phyloP scores from a whole-genome alignment of 805 yeast genomes.

The Kodamaea leandrae region DNA sequence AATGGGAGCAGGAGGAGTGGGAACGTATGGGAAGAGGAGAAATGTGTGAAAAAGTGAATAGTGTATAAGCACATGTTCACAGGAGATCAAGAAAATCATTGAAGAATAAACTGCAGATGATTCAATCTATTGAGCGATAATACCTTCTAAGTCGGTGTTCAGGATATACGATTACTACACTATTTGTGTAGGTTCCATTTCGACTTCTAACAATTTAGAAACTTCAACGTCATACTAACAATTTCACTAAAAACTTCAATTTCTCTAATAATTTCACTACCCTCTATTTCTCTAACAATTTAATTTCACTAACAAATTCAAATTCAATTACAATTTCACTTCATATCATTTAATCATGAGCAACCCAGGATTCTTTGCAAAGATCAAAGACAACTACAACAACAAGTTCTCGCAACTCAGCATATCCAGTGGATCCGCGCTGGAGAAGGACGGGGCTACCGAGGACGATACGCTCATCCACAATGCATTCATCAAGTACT shows the following conservation, averaged over 20 bases:
- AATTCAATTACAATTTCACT: background rate
- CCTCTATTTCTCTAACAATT: no score
- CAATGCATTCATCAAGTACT: conserved; percentile 42
- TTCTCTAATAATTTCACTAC: no score
- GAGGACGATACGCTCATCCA: conserved; percentile 42
- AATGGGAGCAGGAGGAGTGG: background rate
- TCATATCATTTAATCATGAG: conserved; percentile 4
- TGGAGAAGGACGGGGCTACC: conserved; percentile 38
- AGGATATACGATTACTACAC: no score
- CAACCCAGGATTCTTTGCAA: conserved; percentile 25
- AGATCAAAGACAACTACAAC: conserved; percentile 37
- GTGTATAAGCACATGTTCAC: no score
- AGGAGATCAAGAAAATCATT: no score
- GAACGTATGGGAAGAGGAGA: background rate
- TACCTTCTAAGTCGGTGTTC: no score
- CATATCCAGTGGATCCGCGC: conserved; percentile 18
- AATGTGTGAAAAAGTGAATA: background rate
- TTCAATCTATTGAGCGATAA: no score
- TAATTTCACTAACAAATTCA: background rate
- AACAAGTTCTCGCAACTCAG: conserved; percentile 38
- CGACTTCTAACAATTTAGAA: no score
- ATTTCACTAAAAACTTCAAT: no score
- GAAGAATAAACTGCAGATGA: no score
- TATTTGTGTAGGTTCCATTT: no score
- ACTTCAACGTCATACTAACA: no score